Base-by-base conservation (phyloP, 2,329 filamentous ascomycete genomes). In the Calonectria pseudoreteaudii region DNA sequence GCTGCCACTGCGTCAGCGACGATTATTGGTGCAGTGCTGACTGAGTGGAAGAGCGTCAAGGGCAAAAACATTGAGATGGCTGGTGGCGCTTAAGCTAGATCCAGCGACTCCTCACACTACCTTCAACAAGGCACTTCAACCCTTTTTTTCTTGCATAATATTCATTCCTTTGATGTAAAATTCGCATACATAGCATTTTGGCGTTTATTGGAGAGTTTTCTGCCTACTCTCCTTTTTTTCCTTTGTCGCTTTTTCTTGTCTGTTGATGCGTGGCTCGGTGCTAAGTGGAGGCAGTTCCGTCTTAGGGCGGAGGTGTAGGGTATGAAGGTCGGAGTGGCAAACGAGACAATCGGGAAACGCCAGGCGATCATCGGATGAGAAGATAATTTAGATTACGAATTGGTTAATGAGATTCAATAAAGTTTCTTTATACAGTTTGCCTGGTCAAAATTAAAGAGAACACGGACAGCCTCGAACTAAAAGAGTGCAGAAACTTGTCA, bases 1-100 rank as follows among this genome's bases (percentile, higher is more conserved):
- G 84, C 86, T 47, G 88, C 86, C 0, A 81, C 88, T 14, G 86
- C 86, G 1, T 84, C 86, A 10, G 77, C 88, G 8, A 84, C 86
- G 0, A 84, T 88, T 53, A 52, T 87, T 26, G 86, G 87, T 2
- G 81, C 84, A 2, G 78, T 85, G 16, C 81, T 86, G 10, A 85
- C 89, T 66, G 89, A 91, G 80, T 90, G 88, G 88, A 89, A 87
- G 85, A 90, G 87, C 72, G 87, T 91, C 28, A 91, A 90, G 80
- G 89, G 89, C 6, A 90, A 89, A 83, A 88, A 89, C 11, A 75
- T 83, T 49, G 81, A 83, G 66, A 78, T 82, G 80, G 77, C 77
- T 7, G 78, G 53, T 36, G 78, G 75, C 47, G 78, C 75, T 18
- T 82, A 80, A 76, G 10, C 41, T 1, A n/a, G 20, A 4, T 18